A percentile compares a stretch with the other conserved stretches of the same genome.
Evolutionary conservation across 139 green algal species (phyloP).

Genomic region (Chlamydomonas sp.): DNA sequence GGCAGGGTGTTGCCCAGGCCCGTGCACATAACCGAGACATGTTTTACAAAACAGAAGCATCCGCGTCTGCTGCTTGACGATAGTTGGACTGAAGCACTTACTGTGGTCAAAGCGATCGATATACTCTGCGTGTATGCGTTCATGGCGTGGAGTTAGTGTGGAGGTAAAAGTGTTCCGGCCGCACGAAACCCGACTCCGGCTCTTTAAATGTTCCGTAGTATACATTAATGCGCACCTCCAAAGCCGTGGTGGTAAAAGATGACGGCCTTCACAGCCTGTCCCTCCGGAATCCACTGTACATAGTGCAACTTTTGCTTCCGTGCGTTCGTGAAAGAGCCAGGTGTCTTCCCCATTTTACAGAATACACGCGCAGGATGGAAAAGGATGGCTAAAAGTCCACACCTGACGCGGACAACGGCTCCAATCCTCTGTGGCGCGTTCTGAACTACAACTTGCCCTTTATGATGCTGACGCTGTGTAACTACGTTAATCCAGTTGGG

Average conservation of each 20-base stretch:
- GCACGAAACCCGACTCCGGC: too few relatives aligned
- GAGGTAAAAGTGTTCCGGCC: too few relatives aligned
- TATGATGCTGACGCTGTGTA: too few relatives aligned
- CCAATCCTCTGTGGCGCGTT: too few relatives aligned
- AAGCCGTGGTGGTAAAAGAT: constrained; percentile 19
- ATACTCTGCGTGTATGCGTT: constrained; percentile 3
- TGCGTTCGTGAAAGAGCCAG: not conserved
- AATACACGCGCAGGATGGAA: not conserved
- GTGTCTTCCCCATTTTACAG: constrained; percentile 1
- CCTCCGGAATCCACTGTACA: not conserved
- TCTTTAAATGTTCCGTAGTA: not conserved
- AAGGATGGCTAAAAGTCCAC: not conserved
- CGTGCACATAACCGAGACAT: not conserved
- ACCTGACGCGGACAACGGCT: too few relatives aligned
- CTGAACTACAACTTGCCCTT: too few relatives aligned
- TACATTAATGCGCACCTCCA: not conserved
- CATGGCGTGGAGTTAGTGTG: too few relatives aligned
- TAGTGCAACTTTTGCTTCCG: constrained; percentile 11
- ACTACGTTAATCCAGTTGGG: too few relatives aligned
- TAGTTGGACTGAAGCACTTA: not conserved
- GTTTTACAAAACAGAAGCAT: too few relatives aligned
- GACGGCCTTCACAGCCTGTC: not conserved
- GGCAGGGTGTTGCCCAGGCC: not conserved
- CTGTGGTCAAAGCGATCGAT: constrained; percentile 23
- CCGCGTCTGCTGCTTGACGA: too few relatives aligned